Evolutionary conservation across 345 rosid genomes (phyloP).

Genomic region (Combretum micranthum): DNA sequence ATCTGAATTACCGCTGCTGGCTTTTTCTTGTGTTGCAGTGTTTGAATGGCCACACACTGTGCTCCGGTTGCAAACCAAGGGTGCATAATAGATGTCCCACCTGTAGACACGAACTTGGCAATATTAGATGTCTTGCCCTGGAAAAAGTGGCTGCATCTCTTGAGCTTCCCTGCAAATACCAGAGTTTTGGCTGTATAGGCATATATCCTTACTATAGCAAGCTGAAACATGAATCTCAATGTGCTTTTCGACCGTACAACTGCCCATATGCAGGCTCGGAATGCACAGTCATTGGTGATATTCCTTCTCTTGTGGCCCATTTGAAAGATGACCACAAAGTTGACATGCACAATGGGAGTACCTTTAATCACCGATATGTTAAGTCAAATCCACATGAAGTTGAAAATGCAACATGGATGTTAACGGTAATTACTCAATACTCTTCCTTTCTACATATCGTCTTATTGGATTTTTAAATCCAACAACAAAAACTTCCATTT

Average conservation of each 20-base stretch:
- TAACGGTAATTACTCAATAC: slow-evolving; percentile 37
- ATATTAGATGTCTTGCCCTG: slow-evolving; percentile 79
- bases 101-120: slow-evolving; percentile 82
- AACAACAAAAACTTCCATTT: too few species aligned
- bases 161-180: slow-evolving; percentile 79
- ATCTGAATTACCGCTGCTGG: slow-evolving; percentile 5
- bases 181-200: slow-evolving; percentile 63
- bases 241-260: slow-evolving; percentile 56
- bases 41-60: slow-evolving; percentile 72
- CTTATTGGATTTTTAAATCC: neutral
- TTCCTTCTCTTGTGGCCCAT: slow-evolving; percentile 66
- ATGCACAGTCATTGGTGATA: slow-evolving; percentile 68
- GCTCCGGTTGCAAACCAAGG: slow-evolving; percentile 77
- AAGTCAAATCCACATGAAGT: slow-evolving; percentile 80
- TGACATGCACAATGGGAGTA: slow-evolving; percentile 82
- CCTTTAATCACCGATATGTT: slow-evolving; percentile 78
- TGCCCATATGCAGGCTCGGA: slow-evolving; percentile 85
- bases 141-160: slow-evolving; percentile 87
- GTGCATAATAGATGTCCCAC: slow-evolving; percentile 84
- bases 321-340: slow-evolving; percentile 79
- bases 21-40: slow-evolving; percentile 37
- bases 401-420: slow-evolving; percentile 85
- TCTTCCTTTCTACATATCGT: slow-evolving; percentile 2
- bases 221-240: slow-evolving; percentile 69
- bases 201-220: slow-evolving; percentile 84